phyloP scores from a whole-genome alignment of 352 stramenopile genomes.

The Peronosclerospora sorghi region DNA sequence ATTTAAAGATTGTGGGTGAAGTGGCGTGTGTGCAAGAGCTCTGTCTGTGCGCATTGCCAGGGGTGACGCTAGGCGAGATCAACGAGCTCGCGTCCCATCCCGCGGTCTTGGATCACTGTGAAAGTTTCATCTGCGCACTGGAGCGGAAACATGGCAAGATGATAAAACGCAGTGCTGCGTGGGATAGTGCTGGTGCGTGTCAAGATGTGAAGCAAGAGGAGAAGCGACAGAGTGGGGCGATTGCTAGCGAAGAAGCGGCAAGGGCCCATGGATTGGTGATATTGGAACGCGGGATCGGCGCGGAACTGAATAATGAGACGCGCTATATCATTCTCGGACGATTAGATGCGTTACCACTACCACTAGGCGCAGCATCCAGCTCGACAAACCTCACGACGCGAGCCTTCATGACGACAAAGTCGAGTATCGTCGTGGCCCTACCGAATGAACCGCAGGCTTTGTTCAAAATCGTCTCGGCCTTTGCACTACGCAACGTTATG shows the following conservation, averaged over 20 bases:
- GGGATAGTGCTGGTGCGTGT: constrained; percentile 54
- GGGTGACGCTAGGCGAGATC: constrained; percentile 30
- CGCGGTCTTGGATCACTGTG: constrained; percentile 51
- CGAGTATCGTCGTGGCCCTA: constrained; percentile 56
- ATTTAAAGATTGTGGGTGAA: constrained; percentile 66
- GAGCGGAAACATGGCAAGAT: constrained; percentile 39
- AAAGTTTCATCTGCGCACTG: constrained; percentile 52
- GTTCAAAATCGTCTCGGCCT: constrained; percentile 71
- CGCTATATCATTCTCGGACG: constrained; percentile 63
- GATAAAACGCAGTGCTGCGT: constrained; percentile 51
- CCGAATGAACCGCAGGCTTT: constrained; percentile 59
- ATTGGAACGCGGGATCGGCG: constrained; percentile 40
- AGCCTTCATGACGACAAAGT: constrained; percentile 31
- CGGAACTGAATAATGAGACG: constrained; percentile 64
- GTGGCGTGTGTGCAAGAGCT: constrained; percentile 56
- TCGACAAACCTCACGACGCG: constrained; percentile 4
- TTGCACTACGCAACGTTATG: constrained; percentile 62
- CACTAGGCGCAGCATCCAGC: constrained; percentile 13
- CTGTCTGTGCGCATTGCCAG: constrained; percentile 41
- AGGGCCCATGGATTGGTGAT: constrained; percentile 39
- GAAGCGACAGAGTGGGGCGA: constrained; percentile 38
- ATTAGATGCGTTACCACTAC: constrained; percentile 30
- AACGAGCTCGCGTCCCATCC: constrained; percentile 50
- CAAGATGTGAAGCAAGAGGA: constrained; percentile 48
- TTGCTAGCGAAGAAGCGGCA: constrained; percentile 55